Conservation (phyloP, 257 asterid species). For the Petunia secreta region DNA sequence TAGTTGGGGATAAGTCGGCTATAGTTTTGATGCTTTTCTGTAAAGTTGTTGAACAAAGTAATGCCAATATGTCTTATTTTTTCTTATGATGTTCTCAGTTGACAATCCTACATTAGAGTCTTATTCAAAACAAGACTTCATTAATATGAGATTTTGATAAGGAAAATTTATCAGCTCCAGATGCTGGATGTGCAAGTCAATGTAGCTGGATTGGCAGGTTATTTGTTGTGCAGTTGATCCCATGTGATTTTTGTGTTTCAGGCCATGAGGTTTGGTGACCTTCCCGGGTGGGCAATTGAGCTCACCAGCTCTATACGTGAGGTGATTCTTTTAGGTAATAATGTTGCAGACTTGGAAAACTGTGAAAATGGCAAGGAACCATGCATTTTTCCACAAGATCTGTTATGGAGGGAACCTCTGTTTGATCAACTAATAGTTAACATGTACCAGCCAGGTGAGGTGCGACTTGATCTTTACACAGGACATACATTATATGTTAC, state of each 20-base stretch:
- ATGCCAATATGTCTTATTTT: background rate
- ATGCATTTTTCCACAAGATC: slow-evolving; percentile 50
- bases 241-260: slow-evolving; percentile 32
- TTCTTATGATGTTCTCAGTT: background rate
- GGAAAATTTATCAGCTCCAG: background rate
- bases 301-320: slow-evolving; percentile 60
- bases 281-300: slow-evolving; percentile 81
- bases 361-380: slow-evolving; percentile 33
- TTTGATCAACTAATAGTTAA: slow-evolving; percentile 85
- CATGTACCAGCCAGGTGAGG: slow-evolving; percentile 93
- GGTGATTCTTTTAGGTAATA: slow-evolving; percentile 36
- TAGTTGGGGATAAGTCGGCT: background rate
- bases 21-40: background rate
- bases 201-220: background rate
- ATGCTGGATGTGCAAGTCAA: background rate
- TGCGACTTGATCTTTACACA: slow-evolving; percentile 38
- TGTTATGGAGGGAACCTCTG: slow-evolving; percentile 78
- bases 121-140: background rate
- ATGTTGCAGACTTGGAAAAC: slow-evolving; percentile 30
- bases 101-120: background rate
- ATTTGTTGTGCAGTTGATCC: background rate
- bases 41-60: background rate
- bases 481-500: background rate
- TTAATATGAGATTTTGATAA: background rate
- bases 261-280: slow-evolving; percentile 97